A percentile compares a stretch with the other conserved stretches of the same genome.
Evolutionary conservation across 2,329 filamentous ascomycete genomes (phyloP).

Genomic region (Ascocoryne sarcoides): DNA sequence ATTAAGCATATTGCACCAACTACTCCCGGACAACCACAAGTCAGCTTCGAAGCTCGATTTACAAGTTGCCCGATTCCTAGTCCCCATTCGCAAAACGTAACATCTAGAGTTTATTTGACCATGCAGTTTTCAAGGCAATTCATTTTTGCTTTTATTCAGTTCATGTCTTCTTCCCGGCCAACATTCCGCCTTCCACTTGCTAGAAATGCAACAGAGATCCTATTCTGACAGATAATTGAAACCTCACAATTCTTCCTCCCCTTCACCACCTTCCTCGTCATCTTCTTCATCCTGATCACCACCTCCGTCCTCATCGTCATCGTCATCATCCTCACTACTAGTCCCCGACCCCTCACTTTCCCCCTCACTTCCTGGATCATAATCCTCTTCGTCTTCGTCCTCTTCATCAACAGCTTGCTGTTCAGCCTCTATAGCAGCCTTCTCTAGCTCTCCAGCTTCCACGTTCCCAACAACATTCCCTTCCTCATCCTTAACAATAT

Average conservation of each 20-base stretch:
- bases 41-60: too few relatives aligned
- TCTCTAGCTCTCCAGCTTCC: constrained; percentile 28
- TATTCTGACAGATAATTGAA: too few relatives aligned
- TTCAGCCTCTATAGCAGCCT: constrained; percentile 33
- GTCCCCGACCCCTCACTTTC: constrained; percentile 23
- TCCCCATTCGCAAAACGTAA: too few relatives aligned
- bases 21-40: too few relatives aligned
- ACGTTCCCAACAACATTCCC: constrained; percentile 33
- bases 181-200: too few relatives aligned
- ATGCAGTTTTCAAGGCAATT: too few relatives aligned
- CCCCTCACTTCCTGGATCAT: constrained; percentile 20
- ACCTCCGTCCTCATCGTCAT: constrained; percentile 34
- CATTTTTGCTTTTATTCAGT: too few relatives aligned
- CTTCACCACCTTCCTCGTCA: not conserved
- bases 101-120: too few relatives aligned
- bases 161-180: too few relatives aligned
- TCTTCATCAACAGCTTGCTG: constrained; percentile 52
- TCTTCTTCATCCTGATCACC: constrained; percentile 7
- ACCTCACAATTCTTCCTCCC: not conserved
- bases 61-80: too few relatives aligned
- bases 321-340: constrained; percentile 18
- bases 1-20: too few relatives aligned
- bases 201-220: too few relatives aligned
- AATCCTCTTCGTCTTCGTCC: constrained; percentile 46
- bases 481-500: constrained; percentile 35